Percentiles rank a stretch among this genome's conserved stretches.
Conservation (phyloP, 108 stramenopile species). For the Skeletonema tropicum region DNA sequence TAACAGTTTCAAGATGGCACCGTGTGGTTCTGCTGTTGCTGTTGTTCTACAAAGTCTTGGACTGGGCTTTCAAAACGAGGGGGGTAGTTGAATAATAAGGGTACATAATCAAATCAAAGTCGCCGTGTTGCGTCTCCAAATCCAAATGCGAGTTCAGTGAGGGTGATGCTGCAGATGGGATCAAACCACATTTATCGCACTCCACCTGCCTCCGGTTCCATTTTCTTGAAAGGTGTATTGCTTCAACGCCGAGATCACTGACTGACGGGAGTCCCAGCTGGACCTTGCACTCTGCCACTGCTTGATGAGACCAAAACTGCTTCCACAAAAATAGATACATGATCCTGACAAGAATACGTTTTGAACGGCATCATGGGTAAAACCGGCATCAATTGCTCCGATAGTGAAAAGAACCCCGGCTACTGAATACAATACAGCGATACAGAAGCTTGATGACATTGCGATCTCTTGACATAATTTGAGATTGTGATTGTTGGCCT, state of each 20-base stretch:
- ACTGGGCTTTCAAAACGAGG: too few species aligned
- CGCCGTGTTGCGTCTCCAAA: too few species aligned
- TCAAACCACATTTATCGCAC: too few species aligned
- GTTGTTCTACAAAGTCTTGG: too few species aligned
- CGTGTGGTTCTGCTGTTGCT: too few species aligned
- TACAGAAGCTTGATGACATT: neutral
- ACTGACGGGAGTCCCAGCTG: neutral
- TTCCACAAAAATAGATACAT: neutral
- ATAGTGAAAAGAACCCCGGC: neutral
- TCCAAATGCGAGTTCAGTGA: too few species aligned
- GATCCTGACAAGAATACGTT: neutral
- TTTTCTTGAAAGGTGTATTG: neutral
- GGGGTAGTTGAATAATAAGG: too few species aligned
- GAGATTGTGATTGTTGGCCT: neutral
- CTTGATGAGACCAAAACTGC: neutral
- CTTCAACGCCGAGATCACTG: neutral
- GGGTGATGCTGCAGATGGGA: too few species aligned
- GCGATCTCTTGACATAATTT: neutral
- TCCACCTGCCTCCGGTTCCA: too few species aligned
- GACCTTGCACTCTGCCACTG: neutral
- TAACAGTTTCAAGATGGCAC: too few species aligned
- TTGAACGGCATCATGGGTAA: neutral
- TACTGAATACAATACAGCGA: neutral
- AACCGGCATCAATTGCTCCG: neutral
- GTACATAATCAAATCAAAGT: too few species aligned